Base-by-base conservation (phyloP, 1,284 basidiomycete species). In the Neonothopanus nambi region DNA sequence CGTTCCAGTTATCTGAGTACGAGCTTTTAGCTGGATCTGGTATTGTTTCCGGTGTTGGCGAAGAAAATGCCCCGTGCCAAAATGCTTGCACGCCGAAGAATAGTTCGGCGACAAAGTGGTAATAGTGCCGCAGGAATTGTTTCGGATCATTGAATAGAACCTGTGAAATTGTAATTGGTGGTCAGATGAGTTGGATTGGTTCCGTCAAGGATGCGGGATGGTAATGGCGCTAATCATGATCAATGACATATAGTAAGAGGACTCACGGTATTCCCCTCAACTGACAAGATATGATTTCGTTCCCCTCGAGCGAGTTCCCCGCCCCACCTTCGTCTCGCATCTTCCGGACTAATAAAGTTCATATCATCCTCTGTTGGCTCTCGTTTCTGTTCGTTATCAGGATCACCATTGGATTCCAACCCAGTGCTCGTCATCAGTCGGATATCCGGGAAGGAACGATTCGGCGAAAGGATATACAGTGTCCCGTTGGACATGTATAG, bases 401-500 rank as follows among this genome's bases (percentile, higher is more conserved):
- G 79, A 0, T 76, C 81, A 59, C 80, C 80, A 38, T 73, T 64
- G 0, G 87, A 84, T 1, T 73, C 65, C 2, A 89, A 69, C 17
- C 85, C 85, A 0, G 84, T 85, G 50, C 87, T 90, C 1, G 80
- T 89, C 73, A 92, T 86, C 63, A 82, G 66, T 24, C 80, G 69
- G 54, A 84, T 75, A 43, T 82, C 79, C 0, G 90, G 90, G 61
- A 85, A 88, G 3, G 40, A 28, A 12, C 18, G 24, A 36, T 20
- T 73, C 72, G 70, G 78, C 55, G 75, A 83, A 57, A 83, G 71
- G 57, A 91, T 77, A 65, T 79, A 84, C 26, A 93, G 70, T 0
- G 86, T 89, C 11, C 87, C 89, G 60, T 90, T 85, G 45, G 80
- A 82, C 79, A 92, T 84, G 74, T 92, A 92, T 12, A 93, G 66